Evolutionary conservation across 345 rosid species (phyloP), one percentile per base, ranked within the genome.

Genomic region (Arabis hirsuta): DNA sequence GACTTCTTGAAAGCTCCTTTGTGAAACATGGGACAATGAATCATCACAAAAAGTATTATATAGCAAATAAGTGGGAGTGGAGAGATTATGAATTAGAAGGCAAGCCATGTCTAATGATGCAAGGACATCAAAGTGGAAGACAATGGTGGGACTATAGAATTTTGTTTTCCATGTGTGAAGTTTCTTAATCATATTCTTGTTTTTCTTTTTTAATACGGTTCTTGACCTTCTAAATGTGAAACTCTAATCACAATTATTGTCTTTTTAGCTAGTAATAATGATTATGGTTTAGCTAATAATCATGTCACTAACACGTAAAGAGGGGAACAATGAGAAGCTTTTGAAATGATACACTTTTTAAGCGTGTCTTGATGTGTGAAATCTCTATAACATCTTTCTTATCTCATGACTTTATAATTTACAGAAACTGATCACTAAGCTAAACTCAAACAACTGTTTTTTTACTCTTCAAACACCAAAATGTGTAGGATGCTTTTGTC

Each of bases 41-140:
- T 74, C 41, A 58, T 67, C 16, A 56, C 65, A 36, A 43, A 47
- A 47, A 31, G 71, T 38, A 9, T 58, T 12, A 57, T 12, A 57
- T 13, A 7, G 26, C 29, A 43, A 41, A 34, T 45, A 7, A 73
- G 65, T 46, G 58, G 51, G 24, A 64, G 1, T 48, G 38, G 0
- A 57, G 32, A 57, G 62, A 31, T 7, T 45, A 27, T 69, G 56
- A 32, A 69, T 56, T 55, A 32, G 5, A 58, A 45, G 14, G 45
- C 56, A 45, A 74, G 41, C 32, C 41, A 67, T 51, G 56, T 46
- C n/a, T 46, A 26, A 46, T 64, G 65, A 65, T 73, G 32, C 16
- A 42, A 29, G 55, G 7, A 58, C 47, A 48, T 13, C 0, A 22
- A 3, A 66, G 13, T 66, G 45, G 53, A 47, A 65, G 72, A 73